phyloP scores from a whole-genome alignment of 345 rosid genomes.

The Dovyalis caffra region DNA sequence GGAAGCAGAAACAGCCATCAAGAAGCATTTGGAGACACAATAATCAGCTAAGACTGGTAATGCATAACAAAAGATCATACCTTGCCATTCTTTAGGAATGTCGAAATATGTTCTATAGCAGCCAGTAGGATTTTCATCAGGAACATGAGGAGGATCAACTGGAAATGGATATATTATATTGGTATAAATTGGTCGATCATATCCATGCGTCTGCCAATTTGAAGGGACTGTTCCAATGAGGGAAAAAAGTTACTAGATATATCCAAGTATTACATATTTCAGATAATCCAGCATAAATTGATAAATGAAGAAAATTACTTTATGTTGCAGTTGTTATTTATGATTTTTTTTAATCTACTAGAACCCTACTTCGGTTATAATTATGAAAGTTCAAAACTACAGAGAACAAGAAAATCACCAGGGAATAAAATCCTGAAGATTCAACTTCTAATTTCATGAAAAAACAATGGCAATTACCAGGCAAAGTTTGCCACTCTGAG shows the following conservation, averaged over 20 bases:
- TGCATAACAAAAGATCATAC: slow-evolving; percentile 38
- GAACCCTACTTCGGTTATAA: neutral
- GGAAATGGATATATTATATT: slow-evolving; percentile 76
- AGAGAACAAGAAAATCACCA: neutral
- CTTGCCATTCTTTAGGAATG: slow-evolving; percentile 82
- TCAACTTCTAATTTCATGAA: neutral
- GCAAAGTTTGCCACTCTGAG: slow-evolving; percentile 72
- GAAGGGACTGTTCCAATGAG: slow-evolving; percentile 80
- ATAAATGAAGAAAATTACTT: neutral
- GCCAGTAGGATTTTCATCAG: slow-evolving; percentile 87
- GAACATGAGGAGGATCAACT: slow-evolving; percentile 75
- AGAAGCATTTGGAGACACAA: slow-evolving; percentile 5
- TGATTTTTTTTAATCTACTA: neutral
- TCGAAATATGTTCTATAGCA: slow-evolving; percentile 84
- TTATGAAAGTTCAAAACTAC: neutral
- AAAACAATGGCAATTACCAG: slow-evolving; percentile 44
- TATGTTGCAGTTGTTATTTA: neutral
- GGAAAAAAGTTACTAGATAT: slow-evolving; percentile 22
- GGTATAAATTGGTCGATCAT: slow-evolving; percentile 88
- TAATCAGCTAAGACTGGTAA: slow-evolving; percentile 6
- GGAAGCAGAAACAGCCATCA: neutral
- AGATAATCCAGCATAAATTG: neutral
- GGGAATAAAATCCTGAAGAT: neutral
- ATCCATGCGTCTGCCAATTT: slow-evolving; percentile 98
- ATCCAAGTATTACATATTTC: neutral